A percentile compares a stretch with the other conserved stretches of the same genome.
Conservation (phyloP, 768 basidiomycete genomes). For the Lentinula raphanica region DNA sequence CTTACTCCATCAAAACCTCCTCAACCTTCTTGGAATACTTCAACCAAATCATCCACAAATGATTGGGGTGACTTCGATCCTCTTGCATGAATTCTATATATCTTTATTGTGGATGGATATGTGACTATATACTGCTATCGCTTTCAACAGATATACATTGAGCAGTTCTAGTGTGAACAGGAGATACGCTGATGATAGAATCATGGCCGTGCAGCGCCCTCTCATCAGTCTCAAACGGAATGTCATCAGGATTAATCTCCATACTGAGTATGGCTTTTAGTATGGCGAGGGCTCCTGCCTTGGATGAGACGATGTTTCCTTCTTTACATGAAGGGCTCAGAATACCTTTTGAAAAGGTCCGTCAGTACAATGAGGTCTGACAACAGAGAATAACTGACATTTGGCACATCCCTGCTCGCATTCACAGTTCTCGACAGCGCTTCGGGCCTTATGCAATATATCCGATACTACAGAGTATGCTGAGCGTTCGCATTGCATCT, state of each 20-base stretch:
- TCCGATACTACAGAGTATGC: constrained; percentile 38
- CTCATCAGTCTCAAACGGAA: constrained; percentile 29
- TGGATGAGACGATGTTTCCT: constrained; percentile 68
- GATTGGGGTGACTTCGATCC: constrained; percentile 86
- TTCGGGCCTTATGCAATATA: constrained; percentile 54
- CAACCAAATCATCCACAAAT: constrained; percentile 53
- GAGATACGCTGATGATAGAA: constrained; percentile 51
- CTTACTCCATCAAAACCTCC: constrained; percentile 61
- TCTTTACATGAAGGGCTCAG: constrained; percentile 63
- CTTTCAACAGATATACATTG: constrained; percentile 40
- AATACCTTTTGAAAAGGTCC: constrained; percentile 48
- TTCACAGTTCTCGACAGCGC: constrained; percentile 51
- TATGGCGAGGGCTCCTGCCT: constrained; percentile 67
- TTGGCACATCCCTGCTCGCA: constrained; percentile 65
- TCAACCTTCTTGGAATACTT: constrained; percentile 40
- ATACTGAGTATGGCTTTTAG: constrained; percentile 54
- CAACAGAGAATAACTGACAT: constrained; percentile 39
- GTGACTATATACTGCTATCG: not conserved
- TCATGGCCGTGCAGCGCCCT: constrained; percentile 25
- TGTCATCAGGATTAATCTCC: constrained; percentile 30
- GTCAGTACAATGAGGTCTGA: not conserved
- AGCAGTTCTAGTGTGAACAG: constrained; percentile 39
- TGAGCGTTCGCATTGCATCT: not conserved
- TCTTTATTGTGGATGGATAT: not conserved
- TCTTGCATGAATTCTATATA: constrained; percentile 34